Evolutionary conservation across 345 rosid genomes (phyloP), one percentile per base, ranked within the genome.

Genomic region (Carallia pectinifolia): DNA sequence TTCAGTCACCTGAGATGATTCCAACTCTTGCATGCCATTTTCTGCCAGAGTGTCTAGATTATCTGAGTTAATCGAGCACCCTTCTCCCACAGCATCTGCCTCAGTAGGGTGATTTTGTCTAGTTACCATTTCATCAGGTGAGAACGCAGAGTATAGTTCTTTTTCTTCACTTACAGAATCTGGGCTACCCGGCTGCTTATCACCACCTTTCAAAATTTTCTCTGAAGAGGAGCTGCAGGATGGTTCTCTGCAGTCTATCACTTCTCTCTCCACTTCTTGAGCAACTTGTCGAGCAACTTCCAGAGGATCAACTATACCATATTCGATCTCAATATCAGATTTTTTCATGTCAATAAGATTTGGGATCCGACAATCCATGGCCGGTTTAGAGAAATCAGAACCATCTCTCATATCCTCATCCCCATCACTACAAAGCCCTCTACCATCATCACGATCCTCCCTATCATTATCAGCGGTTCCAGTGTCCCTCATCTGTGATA

Each of bases 221-320:
- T 79, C 93, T 0, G 90, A 87, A 71, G 82, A 75, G 6, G 95
- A 87, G 77, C 86, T 83, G 74, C 81, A 75, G 7, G 87, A 85
- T 73, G 67, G 91, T 66, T 89, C 97, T 76, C 81, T 82, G 30
- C 78, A 80, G 69, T 88, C 90, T 54, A 76, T 74, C 36, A 88
- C 93, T 74, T 92, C 97, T 81, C 89, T 85, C 71, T 88, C 97
- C 48, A 94, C 97, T 81, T 91, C 97, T 74, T 85, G 92, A 61
- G 99, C 99, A 61, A 95, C 92, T 75, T 85, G 87, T 65, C 94
- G 88, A 74, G 99, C 98, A 30, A 92, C 88, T 77, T 90, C 96
- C 61, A 95, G 78, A 71, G 99, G 94, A 87, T 95, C 99, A 78
- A 87, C 81, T 18, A 90, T 81, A 67, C 94, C 97, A 77, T 84